Percentiles rank a stretch among this genome's conserved stretches.
Evolutionary conservation across 176 grass and related monocot genomes (phyloP).

Genomic region (Zoysia japonica): DNA sequence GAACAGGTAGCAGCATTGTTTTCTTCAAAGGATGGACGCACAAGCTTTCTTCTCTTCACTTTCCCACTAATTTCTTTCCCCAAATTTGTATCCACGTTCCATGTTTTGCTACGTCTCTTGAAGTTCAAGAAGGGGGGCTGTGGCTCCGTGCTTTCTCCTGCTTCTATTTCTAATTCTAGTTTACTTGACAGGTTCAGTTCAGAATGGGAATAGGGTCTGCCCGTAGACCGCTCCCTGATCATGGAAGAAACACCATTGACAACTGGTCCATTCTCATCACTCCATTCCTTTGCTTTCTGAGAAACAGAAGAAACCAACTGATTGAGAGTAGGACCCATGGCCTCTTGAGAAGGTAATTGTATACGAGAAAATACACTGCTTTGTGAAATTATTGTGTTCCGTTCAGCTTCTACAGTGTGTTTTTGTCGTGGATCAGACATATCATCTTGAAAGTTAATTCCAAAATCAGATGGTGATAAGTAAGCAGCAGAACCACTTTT

Average conservation of each 20-base stretch:
- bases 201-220: not conserved
- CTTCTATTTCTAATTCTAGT: slow-evolving; percentile 26
- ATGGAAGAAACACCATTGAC: slow-evolving; percentile 7
- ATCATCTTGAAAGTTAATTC: slow-evolving; percentile 14
- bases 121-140: slow-evolving; percentile 61
- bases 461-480: not conserved
- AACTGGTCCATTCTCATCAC: not conserved
- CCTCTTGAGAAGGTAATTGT: slow-evolving; percentile 18
- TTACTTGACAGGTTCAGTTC: slow-evolving; percentile 20
- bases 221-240: slow-evolving; percentile 8
- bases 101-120: slow-evolving; percentile 48
- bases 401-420: slow-evolving; percentile 24
- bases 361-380: slow-evolving; percentile 60
- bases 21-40: slow-evolving; percentile 57
- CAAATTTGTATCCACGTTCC: slow-evolving; percentile 27
- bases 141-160: slow-evolving; percentile 19
- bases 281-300: slow-evolving; percentile 41
- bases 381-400: slow-evolving; percentile 7
- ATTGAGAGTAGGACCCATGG: slow-evolving; percentile 29
- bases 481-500: slow-evolving; percentile 34
- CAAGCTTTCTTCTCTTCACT: slow-evolving; percentile 68
- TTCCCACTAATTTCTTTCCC: slow-evolving; percentile 13
- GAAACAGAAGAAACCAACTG: slow-evolving; percentile 48
- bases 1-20: slow-evolving; percentile 17
- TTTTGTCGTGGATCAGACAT: not conserved